Percentiles rank a stretch among this genome's conserved stretches.
These are phyloP conservation scores for Metrosideros polymorpha DNA, from an alignment of 441 rosid genomes.

Conservation along the genomic window DNA sequence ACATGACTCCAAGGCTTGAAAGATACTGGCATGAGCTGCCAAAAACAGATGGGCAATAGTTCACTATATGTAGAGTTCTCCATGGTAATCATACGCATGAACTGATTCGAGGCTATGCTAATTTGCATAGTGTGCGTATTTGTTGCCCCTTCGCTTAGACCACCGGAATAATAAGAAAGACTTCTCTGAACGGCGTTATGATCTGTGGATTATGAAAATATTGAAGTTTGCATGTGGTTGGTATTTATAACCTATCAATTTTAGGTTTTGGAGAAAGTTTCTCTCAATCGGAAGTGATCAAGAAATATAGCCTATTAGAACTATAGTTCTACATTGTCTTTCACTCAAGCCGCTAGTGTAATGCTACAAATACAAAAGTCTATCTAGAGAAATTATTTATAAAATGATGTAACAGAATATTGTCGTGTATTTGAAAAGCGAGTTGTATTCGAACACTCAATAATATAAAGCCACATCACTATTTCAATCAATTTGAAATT, in stretches of 20 bases:
- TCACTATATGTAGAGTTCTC: not conserved
- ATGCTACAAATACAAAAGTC: not conserved
- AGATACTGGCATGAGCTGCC: not conserved
- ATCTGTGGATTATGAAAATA: not conserved
- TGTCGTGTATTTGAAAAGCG: not conserved
- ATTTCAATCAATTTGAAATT: not conserved
- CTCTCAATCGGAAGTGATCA: accelerated
- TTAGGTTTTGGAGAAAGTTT: not conserved
- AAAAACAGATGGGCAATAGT: not conserved
- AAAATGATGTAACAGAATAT: not conserved
- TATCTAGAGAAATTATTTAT: not conserved
- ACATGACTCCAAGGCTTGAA: not conserved
- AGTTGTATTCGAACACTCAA: not conserved
- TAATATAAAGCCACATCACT: not conserved
- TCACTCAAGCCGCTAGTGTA: not conserved
- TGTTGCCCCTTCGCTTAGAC: not conserved
- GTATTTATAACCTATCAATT: not conserved
- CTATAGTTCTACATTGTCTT: not conserved
- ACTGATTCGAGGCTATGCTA: not conserved
- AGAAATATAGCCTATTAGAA: not conserved
- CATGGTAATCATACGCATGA: not conserved
- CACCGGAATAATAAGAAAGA: not conserved
- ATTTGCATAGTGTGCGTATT: not conserved
- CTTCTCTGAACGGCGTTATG: not conserved
- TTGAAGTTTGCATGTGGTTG: not conserved